Conservation (phyloP, 164 flowering plant genomes). For the Cinnamomum chago region DNA sequence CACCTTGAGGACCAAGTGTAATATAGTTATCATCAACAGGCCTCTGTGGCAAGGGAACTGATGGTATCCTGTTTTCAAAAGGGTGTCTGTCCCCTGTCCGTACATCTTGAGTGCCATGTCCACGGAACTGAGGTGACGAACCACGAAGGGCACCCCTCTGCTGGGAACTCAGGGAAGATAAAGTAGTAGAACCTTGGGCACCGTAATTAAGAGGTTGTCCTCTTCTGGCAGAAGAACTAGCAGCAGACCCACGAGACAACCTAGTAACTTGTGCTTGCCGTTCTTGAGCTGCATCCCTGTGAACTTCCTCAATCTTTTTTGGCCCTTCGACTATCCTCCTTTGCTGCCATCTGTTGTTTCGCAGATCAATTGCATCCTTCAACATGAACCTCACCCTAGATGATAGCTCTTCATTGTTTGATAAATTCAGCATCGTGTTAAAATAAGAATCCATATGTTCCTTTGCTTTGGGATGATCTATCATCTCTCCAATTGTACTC, state of each 20-base stretch:
- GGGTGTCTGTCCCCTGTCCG: slow-evolving; percentile 64
- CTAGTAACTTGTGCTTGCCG: slow-evolving; percentile 75
- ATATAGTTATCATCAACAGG: slow-evolving; percentile 63
- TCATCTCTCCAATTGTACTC: slow-evolving; percentile 97
- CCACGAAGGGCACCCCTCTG: slow-evolving; percentile 55
- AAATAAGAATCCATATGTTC: slow-evolving; percentile 84
- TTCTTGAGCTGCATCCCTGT: slow-evolving; percentile 95
- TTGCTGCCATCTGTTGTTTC: slow-evolving; percentile 93
- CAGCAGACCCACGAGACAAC: slow-evolving; percentile 56
- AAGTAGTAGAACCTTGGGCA: slow-evolving; percentile 45
- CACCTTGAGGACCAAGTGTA: slow-evolving; percentile 95
- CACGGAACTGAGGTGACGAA: slow-evolving; percentile 52
- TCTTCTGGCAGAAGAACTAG: slow-evolving; percentile 55
- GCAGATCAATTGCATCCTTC: slow-evolving; percentile 85
- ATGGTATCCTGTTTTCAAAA: slow-evolving; percentile 47
- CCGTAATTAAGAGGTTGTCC: slow-evolving; percentile 57
- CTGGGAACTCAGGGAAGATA: slow-evolving; percentile 60
- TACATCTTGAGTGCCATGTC: slow-evolving; percentile 64
- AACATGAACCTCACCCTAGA: slow-evolving; percentile 95
- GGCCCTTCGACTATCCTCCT: slow-evolving; percentile 98
- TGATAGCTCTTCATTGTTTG: slow-evolving; percentile 70
- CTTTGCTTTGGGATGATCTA: slow-evolving; percentile 81
- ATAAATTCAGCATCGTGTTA: slow-evolving; percentile 55
- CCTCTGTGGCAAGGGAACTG: slow-evolving; percentile 73
- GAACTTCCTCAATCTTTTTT: slow-evolving; percentile 96